A percentile compares a stretch with the other conserved stretches of the same genome.
Conservation (phyloP, 2,329 filamentous ascomycete species). For the Myotisia sp. region DNA sequence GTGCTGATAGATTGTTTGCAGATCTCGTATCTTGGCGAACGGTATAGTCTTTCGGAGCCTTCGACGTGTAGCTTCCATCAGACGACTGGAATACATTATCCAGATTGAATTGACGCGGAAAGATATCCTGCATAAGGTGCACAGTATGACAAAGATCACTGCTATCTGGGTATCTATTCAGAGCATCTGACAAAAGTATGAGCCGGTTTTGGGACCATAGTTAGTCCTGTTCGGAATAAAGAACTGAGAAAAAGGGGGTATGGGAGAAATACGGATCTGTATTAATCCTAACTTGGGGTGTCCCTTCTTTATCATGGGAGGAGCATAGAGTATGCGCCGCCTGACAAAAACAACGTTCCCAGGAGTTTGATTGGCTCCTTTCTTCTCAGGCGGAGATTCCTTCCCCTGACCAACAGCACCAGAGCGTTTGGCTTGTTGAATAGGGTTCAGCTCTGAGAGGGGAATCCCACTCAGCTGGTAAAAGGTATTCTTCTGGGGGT, state of each 20-base stretch:
- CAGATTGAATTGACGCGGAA: slow-evolving; percentile 75
- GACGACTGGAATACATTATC: slow-evolving; percentile 80
- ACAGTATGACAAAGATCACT: slow-evolving; percentile 41
- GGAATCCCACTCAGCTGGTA: slow-evolving; percentile 72
- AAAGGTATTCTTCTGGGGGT: slow-evolving; percentile 49
- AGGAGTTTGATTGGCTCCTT: slow-evolving; percentile 15
- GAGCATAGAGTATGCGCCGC: slow-evolving; percentile 74
- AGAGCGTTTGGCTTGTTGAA: not conserved
- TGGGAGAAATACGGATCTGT: slow-evolving; percentile 55
- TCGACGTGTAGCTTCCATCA: slow-evolving; percentile 50
- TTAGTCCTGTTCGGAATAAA: no score
- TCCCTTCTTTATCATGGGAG: slow-evolving; percentile 54
- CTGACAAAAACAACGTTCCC: slow-evolving; percentile 61
- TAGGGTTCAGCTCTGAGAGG: slow-evolving; percentile 7
- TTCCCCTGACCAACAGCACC: no score
- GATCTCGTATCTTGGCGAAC: slow-evolving; percentile 65
- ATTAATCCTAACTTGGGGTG: slow-evolving; percentile 59
- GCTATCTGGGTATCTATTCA: slow-evolving; percentile 53
- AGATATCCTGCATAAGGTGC: slow-evolving; percentile 81
- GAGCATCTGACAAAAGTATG: slow-evolving; percentile 47
- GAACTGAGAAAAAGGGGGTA: slow-evolving; percentile 1
- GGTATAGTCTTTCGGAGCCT: slow-evolving; percentile 72
- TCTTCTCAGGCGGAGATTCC: not conserved
- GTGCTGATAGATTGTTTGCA: slow-evolving; percentile 46
- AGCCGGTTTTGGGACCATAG: no score